Base-by-base conservation (phyloP, 2,329 filamentous ascomycete species). In the Aspergillus quadrilineatus region DNA sequence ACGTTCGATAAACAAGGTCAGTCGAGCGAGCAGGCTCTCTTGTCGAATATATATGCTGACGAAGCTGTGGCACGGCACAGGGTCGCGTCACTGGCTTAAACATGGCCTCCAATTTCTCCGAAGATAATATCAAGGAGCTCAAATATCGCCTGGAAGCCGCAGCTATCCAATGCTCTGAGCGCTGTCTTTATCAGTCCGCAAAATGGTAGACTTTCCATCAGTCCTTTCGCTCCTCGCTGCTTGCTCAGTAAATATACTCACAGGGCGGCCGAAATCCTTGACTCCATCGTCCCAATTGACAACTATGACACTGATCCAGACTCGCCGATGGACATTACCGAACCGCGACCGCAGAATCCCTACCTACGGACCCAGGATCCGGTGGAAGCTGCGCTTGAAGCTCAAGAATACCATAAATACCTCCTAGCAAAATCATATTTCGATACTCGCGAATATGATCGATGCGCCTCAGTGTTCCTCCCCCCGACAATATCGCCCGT, bases 251-350 rank as follows among this genome's bases (percentile, higher is more conserved):
- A 44, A 30, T 12, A 34, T 29, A 37, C 60, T 41, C 14, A 39
- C 69, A 97, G 93, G 93, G 90, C 92, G 47, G 93, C 94, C 66
- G 94, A 99, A 77, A 86, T 97, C 63, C 85, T 97, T 56, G 90
- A 89, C 68, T 89, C 94, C 2, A 85, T 97, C 41, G 83, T 89
- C 37, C 67, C 74, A 14, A 65, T 78, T 10, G 67, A 76, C 44
- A 83, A 88, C 57, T 82, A 82, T 50, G 84, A 85, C 55, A 82
- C 82, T 6, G 82, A 85, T 52, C 70, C 80, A 50, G 84, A 87
- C 62, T 83, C 78, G 39, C 81, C 80, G 47, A 85, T 84, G 82
- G 81, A 80, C 14, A 79, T 80, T 69, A 71, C 76, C 34, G 75
- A 78, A 65, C 80, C 76, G 54, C 80, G 72, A 68, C 78, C 58